These are phyloP conservation scores for Myriosclerotinia scirpicola DNA, from an alignment of 2,329 filamentous ascomycete species.

Conservation along the genomic window DNA sequence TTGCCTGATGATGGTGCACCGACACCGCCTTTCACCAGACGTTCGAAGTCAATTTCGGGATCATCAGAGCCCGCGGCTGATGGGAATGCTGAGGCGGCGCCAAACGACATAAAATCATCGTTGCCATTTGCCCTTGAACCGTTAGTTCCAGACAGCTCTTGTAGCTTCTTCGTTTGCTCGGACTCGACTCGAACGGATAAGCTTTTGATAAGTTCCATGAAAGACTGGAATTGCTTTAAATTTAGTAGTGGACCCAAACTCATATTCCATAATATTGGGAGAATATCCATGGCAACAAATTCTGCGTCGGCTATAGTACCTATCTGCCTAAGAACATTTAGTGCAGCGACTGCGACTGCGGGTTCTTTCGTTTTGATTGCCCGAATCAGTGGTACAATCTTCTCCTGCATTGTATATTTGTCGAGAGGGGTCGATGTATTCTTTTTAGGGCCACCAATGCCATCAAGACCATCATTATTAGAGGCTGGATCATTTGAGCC, in stretches of 20 bases:
- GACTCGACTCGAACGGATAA: constrained; percentile 79
- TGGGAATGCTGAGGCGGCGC: constrained; percentile 58
- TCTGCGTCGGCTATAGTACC: constrained; percentile 52
- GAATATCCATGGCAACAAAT: constrained; percentile 86
- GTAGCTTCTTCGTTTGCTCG: constrained; percentile 84
- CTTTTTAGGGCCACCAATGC: constrained; percentile 58
- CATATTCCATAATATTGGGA: constrained; percentile 90
- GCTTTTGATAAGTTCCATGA: constrained; percentile 84
- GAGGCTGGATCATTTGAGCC: constrained; percentile 57
- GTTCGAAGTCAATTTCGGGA: constrained; percentile 82
- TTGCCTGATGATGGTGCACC: constrained; percentile 39
- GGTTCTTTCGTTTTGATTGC: constrained; percentile 98
- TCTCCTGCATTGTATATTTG: constrained; percentile 98
- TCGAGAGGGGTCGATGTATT: constrained; percentile 79
- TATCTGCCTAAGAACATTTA: constrained; percentile 81
- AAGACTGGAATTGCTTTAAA: constrained; percentile 81
- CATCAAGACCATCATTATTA: constrained; percentile 72
- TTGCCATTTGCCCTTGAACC: constrained; percentile 51
- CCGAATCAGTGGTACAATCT: constrained; percentile 85
- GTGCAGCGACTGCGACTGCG: constrained; percentile 91
- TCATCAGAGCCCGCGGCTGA: constrained; percentile 57
- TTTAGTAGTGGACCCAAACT: constrained; percentile 86
- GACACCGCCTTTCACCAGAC: constrained; percentile 76
- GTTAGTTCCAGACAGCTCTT: constrained; percentile 69
- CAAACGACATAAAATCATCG: constrained; percentile 71